phyloP scores from a whole-genome alignment of 805 yeast genomes.

The Saccharomyces kudriavzevii region DNA sequence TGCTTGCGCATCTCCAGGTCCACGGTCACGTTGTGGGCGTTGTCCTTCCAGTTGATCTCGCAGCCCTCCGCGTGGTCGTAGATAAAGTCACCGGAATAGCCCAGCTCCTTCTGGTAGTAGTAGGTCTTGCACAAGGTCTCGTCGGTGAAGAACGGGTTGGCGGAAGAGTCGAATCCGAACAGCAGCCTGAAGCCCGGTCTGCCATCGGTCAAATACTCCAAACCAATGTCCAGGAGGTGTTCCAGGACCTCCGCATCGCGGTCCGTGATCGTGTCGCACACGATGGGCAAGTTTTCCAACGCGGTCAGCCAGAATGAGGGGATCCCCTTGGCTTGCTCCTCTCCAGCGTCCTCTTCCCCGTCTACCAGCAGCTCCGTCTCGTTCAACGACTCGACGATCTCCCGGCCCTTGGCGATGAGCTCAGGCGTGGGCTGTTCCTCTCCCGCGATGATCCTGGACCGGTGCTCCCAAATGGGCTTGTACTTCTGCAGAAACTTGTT shows the following conservation, averaged over 20 bases:
- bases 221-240: constrained; percentile 57
- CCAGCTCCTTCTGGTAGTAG: constrained; percentile 87
- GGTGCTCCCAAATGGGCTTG: constrained; percentile 64
- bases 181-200: constrained; percentile 80
- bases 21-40: constrained; percentile 77
- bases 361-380: constrained; percentile 37
- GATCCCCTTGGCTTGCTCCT: constrained; percentile 54
- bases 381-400: constrained; percentile 42
- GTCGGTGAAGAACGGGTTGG: constrained; percentile 72
- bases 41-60: constrained; percentile 68
- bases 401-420: constrained; percentile 73
- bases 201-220: constrained; percentile 59
- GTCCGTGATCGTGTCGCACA: constrained; percentile 79
- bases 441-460: constrained; percentile 69
- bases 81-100: constrained; percentile 91
- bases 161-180: constrained; percentile 58
- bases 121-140: constrained; percentile 71
- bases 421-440: constrained; percentile 65
- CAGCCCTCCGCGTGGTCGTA: constrained; percentile 95
- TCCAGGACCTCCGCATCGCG: constrained; percentile 81
- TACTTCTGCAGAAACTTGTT: constrained; percentile 66
- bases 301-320: constrained; percentile 98
- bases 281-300: constrained; percentile 71
- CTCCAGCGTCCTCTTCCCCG: constrained; percentile 38
- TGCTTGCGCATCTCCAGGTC: constrained; percentile 90